Evolutionary conservation across 352 stramenopile species (phyloP).

Genomic region (Pythium diclinum): DNA sequence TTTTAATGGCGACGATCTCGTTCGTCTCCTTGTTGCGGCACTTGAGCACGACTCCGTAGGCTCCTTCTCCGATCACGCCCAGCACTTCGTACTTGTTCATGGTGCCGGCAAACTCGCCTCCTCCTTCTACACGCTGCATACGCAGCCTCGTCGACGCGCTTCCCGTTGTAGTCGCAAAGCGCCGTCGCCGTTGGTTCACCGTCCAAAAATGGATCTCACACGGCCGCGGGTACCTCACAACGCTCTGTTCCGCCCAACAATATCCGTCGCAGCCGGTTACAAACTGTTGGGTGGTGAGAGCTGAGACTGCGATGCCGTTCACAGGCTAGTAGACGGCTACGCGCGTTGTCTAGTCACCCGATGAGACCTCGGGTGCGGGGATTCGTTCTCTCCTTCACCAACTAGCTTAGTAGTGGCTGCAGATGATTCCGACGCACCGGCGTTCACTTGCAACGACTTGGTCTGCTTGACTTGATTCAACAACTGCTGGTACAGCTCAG

Average conservation of each 20-base stretch:
- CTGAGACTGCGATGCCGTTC: background rate
- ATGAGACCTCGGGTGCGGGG: background rate
- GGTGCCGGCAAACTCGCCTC: background rate
- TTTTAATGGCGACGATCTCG: constrained; percentile 99
- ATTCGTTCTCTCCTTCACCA: background rate
- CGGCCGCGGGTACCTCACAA: background rate
- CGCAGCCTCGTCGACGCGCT: constrained; percentile 16
- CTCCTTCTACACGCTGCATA: constrained; percentile 4
- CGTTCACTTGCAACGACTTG: background rate
- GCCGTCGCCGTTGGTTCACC: constrained; percentile 2
- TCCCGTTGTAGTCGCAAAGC: background rate
- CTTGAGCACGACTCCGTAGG: constrained; percentile 93
- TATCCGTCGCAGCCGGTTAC: background rate
- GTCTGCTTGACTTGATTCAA: constrained; percentile 19
- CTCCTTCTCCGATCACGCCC: constrained; percentile 90
- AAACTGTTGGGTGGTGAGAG: background rate
- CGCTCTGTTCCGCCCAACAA: background rate
- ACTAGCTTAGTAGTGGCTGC: background rate
- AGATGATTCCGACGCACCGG: background rate
- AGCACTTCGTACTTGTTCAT: constrained; percentile 97
- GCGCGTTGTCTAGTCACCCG: background rate
- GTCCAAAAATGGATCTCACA: constrained; percentile 18
- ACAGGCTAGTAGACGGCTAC: background rate
- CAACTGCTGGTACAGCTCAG: constrained; percentile 24
- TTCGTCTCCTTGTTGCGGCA: constrained; percentile 94